These are phyloP conservation scores for Hyphodiscus hymeniophilus DNA, from an alignment of 495 filamentous ascomycete species.

Conservation along the genomic window DNA sequence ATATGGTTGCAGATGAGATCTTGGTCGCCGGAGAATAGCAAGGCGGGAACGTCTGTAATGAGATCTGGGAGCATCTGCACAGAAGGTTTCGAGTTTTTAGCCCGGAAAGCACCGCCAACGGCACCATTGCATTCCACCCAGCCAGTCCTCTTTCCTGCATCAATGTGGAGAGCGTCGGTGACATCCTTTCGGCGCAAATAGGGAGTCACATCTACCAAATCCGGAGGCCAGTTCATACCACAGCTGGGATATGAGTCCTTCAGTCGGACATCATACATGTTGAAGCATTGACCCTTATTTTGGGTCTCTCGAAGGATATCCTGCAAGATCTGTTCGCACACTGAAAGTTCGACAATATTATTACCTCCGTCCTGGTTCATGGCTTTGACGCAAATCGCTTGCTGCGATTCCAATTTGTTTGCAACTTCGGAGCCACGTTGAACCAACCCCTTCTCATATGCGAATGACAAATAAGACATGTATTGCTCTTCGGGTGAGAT, in stretches of 20 bases:
- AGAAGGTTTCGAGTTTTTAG: conserved; percentile 60
- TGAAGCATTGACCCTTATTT: conserved; percentile 52
- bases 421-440: conserved; percentile 54
- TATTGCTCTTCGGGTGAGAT: conserved; percentile 87
- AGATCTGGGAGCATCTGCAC: conserved; percentile 69
- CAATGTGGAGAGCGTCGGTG: conserved; percentile 69
- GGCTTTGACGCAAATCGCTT: conserved; percentile 53
- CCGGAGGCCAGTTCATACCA: conserved; percentile 94
- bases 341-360: conserved; percentile 53
- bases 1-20: conserved; percentile 97
- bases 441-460: conserved; percentile 66
- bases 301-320: conserved; percentile 54
- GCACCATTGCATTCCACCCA: conserved; percentile 86
- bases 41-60: conserved; percentile 62
- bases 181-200: conserved; percentile 85
- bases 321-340: conserved; percentile 69
- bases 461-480: conserved; percentile 72
- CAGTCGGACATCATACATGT: conserved; percentile 93
- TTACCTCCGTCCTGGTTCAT: conserved; percentile 44
- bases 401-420: conserved; percentile 57
- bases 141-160: conserved; percentile 68
- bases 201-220: conserved; percentile 64
- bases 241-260: conserved; percentile 65
- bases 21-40: conserved; percentile 88
- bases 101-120: conserved; percentile 62